These are phyloP conservation scores for Rhizopogon salebrosus DNA, from an alignment of 768 basidiomycete genomes.

Conservation along the genomic window DNA sequence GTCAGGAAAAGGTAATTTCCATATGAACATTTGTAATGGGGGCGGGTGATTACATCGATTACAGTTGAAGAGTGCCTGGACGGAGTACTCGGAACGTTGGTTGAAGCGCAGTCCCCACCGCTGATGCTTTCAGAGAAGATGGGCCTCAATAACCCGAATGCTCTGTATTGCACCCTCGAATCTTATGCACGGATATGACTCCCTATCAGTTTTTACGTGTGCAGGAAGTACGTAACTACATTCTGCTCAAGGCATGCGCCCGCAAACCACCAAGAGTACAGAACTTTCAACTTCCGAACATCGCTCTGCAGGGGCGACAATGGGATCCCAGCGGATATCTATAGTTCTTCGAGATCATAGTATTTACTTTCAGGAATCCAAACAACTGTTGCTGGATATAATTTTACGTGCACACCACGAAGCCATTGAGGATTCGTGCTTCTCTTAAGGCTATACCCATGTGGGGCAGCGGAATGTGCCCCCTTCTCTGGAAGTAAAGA, in stretches of 20 bases:
- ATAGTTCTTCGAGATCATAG: background rate
- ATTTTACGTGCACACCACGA: background rate
- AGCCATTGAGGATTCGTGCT: background rate
- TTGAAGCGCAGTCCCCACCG: background rate
- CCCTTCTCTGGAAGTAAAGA: background rate
- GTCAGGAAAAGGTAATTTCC: background rate
- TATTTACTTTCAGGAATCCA: background rate
- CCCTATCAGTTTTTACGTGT: conserved; percentile 29
- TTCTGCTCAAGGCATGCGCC: background rate
- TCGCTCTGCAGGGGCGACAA: too few species aligned
- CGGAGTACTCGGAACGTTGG: background rate
- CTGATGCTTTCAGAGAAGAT: background rate
- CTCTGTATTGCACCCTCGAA: conserved; percentile 20
- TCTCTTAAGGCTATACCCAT: background rate
- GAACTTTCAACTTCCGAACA: too few species aligned
- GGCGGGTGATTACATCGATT: background rate
- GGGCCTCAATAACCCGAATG: background rate
- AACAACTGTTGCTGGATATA: background rate
- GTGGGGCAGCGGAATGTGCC: background rate
- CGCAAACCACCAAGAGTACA: too few species aligned
- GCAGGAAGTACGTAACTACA: conserved; percentile 14
- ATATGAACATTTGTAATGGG: background rate
- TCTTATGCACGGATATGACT: conserved; percentile 18
- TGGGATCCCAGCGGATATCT: too few species aligned
- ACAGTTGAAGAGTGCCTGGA: background rate